phyloP scores from a whole-genome alignment of 441 rosid species.

The Sinapis alba region DNA sequence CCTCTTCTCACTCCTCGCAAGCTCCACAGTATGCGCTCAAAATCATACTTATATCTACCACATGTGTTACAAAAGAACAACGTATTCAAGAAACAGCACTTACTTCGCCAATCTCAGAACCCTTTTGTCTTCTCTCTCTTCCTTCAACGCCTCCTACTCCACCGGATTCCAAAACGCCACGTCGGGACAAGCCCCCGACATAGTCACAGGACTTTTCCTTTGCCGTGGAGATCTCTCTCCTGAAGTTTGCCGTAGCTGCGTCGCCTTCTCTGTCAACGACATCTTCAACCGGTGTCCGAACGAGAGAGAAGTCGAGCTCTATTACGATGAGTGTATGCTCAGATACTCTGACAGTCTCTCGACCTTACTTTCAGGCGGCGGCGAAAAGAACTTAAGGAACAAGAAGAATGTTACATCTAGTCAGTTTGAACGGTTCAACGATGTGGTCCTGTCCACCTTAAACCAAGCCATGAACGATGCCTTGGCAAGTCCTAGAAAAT shows the following conservation, averaged over 20 bases:
- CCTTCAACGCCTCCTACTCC: background rate
- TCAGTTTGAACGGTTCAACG: background rate
- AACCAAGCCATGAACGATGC: background rate
- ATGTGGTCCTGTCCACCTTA: background rate
- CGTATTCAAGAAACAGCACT: background rate
- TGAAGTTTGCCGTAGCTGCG: slow-evolving; percentile 10
- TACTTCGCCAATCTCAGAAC: background rate
- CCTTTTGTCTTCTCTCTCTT: background rate
- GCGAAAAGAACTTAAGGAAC: background rate
- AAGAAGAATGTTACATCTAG: background rate
- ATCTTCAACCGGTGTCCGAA: background rate
- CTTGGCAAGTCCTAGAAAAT: background rate
- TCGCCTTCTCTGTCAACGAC: background rate
- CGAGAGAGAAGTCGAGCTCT: background rate
- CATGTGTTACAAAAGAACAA: background rate
- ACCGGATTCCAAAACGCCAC: slow-evolving; percentile 14
- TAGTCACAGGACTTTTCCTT: background rate
- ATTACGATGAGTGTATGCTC: background rate
- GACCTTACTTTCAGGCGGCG: background rate
- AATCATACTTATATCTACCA: background rate
- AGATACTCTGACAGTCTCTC: background rate
- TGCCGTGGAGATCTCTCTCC: slow-evolving; percentile 28
- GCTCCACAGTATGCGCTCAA: background rate
- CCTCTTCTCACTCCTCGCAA: background rate
- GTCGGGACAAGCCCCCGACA: slow-evolving; percentile 12